These are phyloP conservation scores for Eimeria praecox DNA, from an alignment of 169 alveolate genomes.

Conservation along the genomic window DNA sequence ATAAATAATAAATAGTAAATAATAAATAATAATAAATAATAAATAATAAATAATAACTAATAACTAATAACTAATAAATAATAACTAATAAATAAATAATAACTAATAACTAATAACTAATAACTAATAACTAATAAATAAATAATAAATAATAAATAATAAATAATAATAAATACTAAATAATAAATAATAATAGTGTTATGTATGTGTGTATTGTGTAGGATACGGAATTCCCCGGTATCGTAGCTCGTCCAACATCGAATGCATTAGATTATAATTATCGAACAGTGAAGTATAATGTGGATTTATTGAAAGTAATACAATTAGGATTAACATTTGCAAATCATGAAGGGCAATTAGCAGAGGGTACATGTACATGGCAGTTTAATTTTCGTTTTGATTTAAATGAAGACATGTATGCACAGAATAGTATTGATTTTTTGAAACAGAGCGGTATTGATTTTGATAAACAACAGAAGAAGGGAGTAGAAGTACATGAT, in stretches of 20 bases:
- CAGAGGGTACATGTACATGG: slow-evolving; percentile 96
- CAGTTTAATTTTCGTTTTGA: slow-evolving; percentile 98
- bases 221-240: slow-evolving; percentile 97
- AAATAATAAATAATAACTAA: too few species aligned
- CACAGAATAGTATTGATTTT: slow-evolving; percentile 96
- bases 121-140: too few species aligned
- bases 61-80: too few species aligned
- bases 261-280: slow-evolving; percentile 95
- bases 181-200: too few species aligned
- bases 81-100: too few species aligned
- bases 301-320: slow-evolving; percentile 96
- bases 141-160: too few species aligned
- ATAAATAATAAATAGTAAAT: too few species aligned
- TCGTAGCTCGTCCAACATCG: slow-evolving; percentile 95
- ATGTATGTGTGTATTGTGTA: too few species aligned
- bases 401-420: slow-evolving; percentile 92
- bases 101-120: too few species aligned
- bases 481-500: slow-evolving; percentile 95
- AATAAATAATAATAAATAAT: too few species aligned
- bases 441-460: slow-evolving; percentile 98
- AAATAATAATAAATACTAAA: too few species aligned
- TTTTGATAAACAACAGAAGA: slow-evolving; percentile 94
- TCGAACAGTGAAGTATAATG: slow-evolving; percentile 97
- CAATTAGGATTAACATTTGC: slow-evolving; percentile 98
- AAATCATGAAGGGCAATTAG: slow-evolving; percentile 95